phyloP scores from a whole-genome alignment of 2,329 filamentous ascomycete species.

The Alternaria gansuensis region DNA sequence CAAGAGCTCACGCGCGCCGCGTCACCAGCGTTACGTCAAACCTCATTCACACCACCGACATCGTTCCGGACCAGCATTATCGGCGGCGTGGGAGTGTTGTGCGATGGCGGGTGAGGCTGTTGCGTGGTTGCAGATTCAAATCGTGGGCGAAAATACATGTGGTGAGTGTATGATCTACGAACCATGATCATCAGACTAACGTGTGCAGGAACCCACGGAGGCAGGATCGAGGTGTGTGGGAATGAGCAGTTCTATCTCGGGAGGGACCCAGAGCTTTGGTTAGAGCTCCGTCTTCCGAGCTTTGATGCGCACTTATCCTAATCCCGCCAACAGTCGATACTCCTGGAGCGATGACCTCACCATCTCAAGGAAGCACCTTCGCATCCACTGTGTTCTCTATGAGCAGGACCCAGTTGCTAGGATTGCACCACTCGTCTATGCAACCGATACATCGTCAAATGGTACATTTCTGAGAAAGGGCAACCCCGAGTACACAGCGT shows the following conservation, averaged over 20 bases:
- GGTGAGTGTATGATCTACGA: slow-evolving; percentile 26
- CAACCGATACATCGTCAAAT: slow-evolving; percentile 58
- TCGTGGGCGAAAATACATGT: slow-evolving; percentile 22
- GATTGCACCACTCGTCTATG: slow-evolving; percentile 59
- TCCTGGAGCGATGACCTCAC: slow-evolving; percentile 43
- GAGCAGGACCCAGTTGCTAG: slow-evolving; percentile 49
- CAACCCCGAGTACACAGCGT: slow-evolving; percentile 31
- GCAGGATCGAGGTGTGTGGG: slow-evolving; percentile 43
- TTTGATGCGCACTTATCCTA: slow-evolving; percentile 25
- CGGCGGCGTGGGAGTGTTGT: background rate
- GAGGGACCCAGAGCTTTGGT: slow-evolving; percentile 47
- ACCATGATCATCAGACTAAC: slow-evolving; percentile 29
- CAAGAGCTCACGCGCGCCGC: slow-evolving; percentile 25
- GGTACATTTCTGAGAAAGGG: slow-evolving; percentile 51
- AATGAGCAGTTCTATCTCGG: slow-evolving; percentile 52
- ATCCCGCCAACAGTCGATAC: slow-evolving; percentile 37
- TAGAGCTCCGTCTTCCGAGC: slow-evolving; percentile 21
- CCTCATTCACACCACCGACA: slow-evolving; percentile 4
- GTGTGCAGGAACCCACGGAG: slow-evolving; percentile 33
- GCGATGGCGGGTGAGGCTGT: slow-evolving; percentile 41
- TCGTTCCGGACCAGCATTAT: slow-evolving; percentile 4
- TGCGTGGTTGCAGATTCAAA: slow-evolving; percentile 41
- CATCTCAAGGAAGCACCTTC: slow-evolving; percentile 59
- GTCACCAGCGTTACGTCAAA: slow-evolving; percentile 16
- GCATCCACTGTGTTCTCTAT: slow-evolving; percentile 58